Conservation (phyloP, 257 asterid genomes). For the Sherardia arvensis region DNA sequence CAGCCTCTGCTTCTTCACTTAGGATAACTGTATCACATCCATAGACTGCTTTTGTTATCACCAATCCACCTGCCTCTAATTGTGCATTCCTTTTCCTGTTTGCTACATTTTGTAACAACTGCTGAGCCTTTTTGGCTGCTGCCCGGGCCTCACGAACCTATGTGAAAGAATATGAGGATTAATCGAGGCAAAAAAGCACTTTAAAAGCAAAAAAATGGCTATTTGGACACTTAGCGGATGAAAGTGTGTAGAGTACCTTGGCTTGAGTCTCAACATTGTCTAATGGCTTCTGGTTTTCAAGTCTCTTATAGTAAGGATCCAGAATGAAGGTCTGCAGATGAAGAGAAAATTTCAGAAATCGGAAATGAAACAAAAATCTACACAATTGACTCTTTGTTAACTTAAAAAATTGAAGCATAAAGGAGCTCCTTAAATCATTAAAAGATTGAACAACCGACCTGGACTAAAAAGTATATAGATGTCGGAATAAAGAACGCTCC, state of each 20-base stretch:
- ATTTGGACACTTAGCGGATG: background rate
- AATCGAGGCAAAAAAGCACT: background rate
- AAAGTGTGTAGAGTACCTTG: slow-evolving; percentile 40
- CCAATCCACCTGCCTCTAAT: slow-evolving; percentile 60
- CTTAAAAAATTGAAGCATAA: background rate
- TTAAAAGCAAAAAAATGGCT: background rate
- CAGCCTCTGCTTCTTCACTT: slow-evolving; percentile 27
- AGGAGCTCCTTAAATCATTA: background rate
- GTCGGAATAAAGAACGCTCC: slow-evolving; percentile 82
- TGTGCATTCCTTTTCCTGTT: slow-evolving; percentile 71
- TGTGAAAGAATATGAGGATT: background rate
- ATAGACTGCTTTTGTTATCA: slow-evolving; percentile 58
- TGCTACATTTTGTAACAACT: slow-evolving; percentile 72
- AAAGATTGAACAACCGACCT: slow-evolving; percentile 40
- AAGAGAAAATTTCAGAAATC: background rate
- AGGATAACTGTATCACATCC: slow-evolving; percentile 50
- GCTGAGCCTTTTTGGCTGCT: slow-evolving; percentile 94
- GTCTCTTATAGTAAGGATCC: slow-evolving; percentile 67
- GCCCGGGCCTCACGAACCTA: slow-evolving; percentile 72
- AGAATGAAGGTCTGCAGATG: slow-evolving; percentile 61
- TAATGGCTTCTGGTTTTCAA: slow-evolving; percentile 59
- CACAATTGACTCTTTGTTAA: background rate
- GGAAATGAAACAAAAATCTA: background rate
- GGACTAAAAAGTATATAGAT: slow-evolving; percentile 65
- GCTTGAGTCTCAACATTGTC: slow-evolving; percentile 50